Percentiles rank a stretch among this genome's conserved stretches.
Conservation (phyloP, 2,329 filamentous ascomycete species). For the Cercospora sesami region DNA sequence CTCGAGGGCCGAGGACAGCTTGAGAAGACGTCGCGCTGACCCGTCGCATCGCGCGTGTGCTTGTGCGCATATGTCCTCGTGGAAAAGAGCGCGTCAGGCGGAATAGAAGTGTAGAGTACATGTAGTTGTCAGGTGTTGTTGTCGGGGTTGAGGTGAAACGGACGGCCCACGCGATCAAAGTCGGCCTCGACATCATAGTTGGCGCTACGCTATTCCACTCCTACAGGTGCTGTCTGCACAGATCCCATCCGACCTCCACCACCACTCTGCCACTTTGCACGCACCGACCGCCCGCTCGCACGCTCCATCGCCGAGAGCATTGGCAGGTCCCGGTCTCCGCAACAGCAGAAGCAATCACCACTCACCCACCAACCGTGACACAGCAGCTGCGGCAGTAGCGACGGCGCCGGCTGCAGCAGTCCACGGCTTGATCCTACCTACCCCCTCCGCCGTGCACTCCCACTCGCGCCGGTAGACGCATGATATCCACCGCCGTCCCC, state of each 20-base stretch:
- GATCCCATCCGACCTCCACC: background rate
- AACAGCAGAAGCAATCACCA: background rate
- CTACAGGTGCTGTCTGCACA: background rate
- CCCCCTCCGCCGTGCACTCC: constrained; percentile 6
- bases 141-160: background rate
- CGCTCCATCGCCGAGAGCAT: constrained; percentile 5
- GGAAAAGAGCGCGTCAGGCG: background rate
- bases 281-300: constrained; percentile 1
- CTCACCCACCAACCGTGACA: constrained; percentile 10
- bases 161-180: constrained; percentile 1
- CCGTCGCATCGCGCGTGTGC: background rate
- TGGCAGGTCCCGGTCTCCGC: background rate
- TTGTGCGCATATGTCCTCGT: background rate
- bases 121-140: background rate
- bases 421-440: background rate
- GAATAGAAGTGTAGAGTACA: background rate
- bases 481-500: constrained; percentile 19
- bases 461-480: constrained; percentile 17
- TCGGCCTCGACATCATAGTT: background rate
- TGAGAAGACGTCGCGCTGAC: background rate
- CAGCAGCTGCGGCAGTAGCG: constrained; percentile 7
- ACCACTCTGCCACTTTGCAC: background rate
- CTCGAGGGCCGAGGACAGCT: background rate
- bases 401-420: constrained; percentile 3
- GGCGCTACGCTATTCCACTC: background rate